Percentiles rank a stretch among this genome's conserved stretches.
Conservation (phyloP, 352 stramenopile species). For the Phytopythium aichiense region DNA sequence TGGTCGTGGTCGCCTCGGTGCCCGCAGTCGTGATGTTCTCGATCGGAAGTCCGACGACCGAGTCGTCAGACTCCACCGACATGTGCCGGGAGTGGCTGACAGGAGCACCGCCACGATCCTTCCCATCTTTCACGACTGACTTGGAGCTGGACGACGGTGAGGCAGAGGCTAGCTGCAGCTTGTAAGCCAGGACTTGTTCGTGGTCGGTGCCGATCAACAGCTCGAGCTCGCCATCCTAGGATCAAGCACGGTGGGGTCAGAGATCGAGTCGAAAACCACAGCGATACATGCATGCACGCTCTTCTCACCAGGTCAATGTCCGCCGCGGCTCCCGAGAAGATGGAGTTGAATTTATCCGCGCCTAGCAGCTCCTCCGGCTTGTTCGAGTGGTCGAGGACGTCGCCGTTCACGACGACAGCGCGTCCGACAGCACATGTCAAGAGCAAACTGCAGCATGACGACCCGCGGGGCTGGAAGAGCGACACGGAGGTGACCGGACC, state of each 20-base stretch:
- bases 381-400: constrained; percentile 35
- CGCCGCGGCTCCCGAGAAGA: constrained; percentile 44
- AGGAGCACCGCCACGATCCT: background rate
- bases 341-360: constrained; percentile 59
- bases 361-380: constrained; percentile 28
- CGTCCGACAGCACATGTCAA: constrained; percentile 60
- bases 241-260: background rate
- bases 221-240: constrained; percentile 54
- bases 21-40: background rate
- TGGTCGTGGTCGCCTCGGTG: too few relatives aligned
- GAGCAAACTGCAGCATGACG: constrained; percentile 39
- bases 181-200: constrained; percentile 55
- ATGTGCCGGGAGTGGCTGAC: background rate
- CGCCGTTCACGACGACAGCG: constrained; percentile 41
- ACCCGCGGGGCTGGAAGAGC: constrained; percentile 32
- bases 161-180: constrained; percentile 8
- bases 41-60: constrained; percentile 2
- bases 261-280: background rate
- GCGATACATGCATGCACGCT: background rate
- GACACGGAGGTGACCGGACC: constrained; percentile 57
- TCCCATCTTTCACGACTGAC: background rate
- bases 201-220: constrained; percentile 61
- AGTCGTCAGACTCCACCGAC: background rate
- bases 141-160: background rate
- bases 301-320: constrained; percentile 60